Evolutionary conservation across 2,329 filamentous ascomycete species (phyloP).

Genomic region (Anthostomella pinea): DNA sequence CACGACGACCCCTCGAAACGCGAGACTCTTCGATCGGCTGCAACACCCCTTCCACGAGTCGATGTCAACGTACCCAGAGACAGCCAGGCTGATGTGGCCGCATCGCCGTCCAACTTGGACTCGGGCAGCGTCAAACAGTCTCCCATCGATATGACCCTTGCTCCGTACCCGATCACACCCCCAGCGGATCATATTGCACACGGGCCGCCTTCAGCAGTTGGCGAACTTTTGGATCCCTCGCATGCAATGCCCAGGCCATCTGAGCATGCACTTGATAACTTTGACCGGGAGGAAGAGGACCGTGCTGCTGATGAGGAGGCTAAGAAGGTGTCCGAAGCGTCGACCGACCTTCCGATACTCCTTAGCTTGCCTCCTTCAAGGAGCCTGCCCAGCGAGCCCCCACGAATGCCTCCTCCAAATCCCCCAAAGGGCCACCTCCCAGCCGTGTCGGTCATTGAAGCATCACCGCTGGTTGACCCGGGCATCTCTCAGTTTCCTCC

Average conservation of each 20-base stretch:
- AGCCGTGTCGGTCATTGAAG: conserved; percentile 39
- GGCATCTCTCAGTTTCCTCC: conserved; percentile 50
- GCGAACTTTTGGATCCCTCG: conserved; percentile 52
- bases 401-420: conserved; percentile 51
- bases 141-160: conserved; percentile 57
- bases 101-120: conserved; percentile 47
- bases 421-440: conserved; percentile 39
- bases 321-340: conserved; percentile 44
- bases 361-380: conserved; percentile 54
- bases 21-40: conserved; percentile 17
- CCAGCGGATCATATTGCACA: conserved; percentile 49
- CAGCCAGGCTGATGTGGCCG: conserved; percentile 36
- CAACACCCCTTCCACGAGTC: conserved; percentile 21
- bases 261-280: conserved; percentile 57
- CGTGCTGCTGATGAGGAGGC: conserved; percentile 43
- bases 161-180: conserved; percentile 64
- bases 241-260: conserved; percentile 60
- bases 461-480: conserved; percentile 44
- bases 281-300: conserved; percentile 54
- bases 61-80: conserved; percentile 32
- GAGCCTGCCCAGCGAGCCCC: conserved; percentile 51
- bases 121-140: conserved; percentile 52
- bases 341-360: conserved; percentile 49
- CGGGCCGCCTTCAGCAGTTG: conserved; percentile 42
- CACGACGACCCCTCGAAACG: conserved; percentile 24